These are phyloP conservation scores for Nigrograna mackinnonii DNA, from an alignment of 2,329 filamentous ascomycete genomes.

Conservation along the genomic window DNA sequence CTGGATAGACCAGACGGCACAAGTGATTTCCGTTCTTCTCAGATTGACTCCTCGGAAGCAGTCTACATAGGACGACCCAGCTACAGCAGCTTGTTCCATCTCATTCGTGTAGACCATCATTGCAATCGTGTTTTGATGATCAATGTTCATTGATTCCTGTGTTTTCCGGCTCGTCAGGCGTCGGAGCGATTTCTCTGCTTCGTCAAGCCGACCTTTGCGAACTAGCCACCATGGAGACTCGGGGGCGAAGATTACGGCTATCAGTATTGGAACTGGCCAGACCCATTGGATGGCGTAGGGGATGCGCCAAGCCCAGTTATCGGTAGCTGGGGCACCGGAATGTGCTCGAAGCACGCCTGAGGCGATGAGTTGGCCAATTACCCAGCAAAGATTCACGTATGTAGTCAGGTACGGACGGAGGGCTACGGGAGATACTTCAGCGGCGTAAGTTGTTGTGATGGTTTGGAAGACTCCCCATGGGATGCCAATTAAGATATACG, in stretches of 20 bases:
- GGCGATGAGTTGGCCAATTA: slow-evolving; percentile 41
- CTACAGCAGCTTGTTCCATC: neutral
- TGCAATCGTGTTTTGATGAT: neutral
- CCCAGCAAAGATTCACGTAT: slow-evolving; percentile 75
- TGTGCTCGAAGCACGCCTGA: neutral
- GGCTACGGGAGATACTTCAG: slow-evolving; percentile 66
- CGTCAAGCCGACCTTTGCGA: neutral
- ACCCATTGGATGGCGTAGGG: neutral
- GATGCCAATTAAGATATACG: neutral
- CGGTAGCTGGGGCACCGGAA: neutral
- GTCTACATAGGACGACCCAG: neutral
- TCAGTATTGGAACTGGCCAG: neutral
- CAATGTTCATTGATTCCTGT: neutral
- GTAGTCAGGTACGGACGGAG: slow-evolving; percentile 60
- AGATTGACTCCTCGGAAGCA: slow-evolving; percentile 50
- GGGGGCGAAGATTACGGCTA: neutral
- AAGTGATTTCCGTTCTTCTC: slow-evolving; percentile 70
- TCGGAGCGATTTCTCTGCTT: neutral
- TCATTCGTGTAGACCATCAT: neutral
- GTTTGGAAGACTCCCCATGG: neutral
- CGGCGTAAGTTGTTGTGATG: neutral
- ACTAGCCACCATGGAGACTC: slow-evolving; percentile 2
- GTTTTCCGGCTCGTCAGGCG: neutral
- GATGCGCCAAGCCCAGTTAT: neutral
- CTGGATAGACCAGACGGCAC: slow-evolving; percentile 47